Evolutionary conservation across 257 asterid species (phyloP).

Genomic region (Solanum infundibuliforme): DNA sequence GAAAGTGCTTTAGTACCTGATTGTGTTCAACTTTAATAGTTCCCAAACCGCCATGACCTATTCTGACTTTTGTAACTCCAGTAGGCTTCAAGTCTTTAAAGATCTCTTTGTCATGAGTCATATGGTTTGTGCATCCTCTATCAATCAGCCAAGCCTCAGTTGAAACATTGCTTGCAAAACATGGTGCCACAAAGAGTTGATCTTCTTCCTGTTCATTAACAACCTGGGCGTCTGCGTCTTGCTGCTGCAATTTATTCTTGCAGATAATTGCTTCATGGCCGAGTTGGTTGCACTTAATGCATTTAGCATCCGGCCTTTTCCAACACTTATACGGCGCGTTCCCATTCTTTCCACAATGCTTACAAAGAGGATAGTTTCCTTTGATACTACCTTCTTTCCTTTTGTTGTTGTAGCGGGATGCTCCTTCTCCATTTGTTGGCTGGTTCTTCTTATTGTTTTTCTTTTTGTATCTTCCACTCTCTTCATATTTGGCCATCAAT

Average conservation of each 20-base stretch:
- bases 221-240: not conserved
- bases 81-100: too few species aligned
- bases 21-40: too few species aligned
- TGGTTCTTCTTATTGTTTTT: not conserved
- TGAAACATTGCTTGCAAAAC: not conserved
- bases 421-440: not conserved
- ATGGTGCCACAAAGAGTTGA: not conserved
- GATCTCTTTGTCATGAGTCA: too few species aligned
- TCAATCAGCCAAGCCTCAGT: too few species aligned
- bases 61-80: too few species aligned
- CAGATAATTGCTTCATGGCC: not conserved
- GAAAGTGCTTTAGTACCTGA: too few species aligned
- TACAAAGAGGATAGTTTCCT: not conserved
- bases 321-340: not conserved
- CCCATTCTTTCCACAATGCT: not conserved
- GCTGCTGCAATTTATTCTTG: too few species aligned
- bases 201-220: not conserved
- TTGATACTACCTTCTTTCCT: too few species aligned
- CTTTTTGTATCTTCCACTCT: not conserved
- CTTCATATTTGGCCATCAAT: not conserved
- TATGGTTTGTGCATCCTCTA: too few species aligned
- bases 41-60: too few species aligned
- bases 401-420: not conserved
- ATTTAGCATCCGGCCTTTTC: not conserved
- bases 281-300: not conserved